phyloP scores from a whole-genome alignment of 2,329 filamentous ascomycete species.

The Neonectria hederae region DNA sequence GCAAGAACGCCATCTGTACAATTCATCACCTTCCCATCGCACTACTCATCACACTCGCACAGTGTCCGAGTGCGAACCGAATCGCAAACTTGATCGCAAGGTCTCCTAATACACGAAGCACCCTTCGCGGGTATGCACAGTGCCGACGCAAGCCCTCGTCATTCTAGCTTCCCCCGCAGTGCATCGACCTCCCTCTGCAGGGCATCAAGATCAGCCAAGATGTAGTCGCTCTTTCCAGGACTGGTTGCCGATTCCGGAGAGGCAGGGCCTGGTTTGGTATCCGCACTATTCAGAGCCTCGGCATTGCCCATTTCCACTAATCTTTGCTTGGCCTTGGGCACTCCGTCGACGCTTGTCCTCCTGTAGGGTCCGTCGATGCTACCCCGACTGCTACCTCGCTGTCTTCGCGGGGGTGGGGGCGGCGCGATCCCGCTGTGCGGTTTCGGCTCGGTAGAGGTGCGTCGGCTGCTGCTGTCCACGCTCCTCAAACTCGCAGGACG shows the following conservation, averaged over 20 bases:
- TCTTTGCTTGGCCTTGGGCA: conserved; percentile 29
- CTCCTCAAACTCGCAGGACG: conserved; percentile 56
- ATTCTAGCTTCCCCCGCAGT: conserved; percentile 51
- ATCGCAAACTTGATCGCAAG: not conserved
- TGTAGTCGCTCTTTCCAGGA: conserved; percentile 59
- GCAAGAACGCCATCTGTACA: conserved; percentile 18
- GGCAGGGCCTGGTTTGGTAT: conserved; percentile 22
- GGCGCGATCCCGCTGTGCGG: conserved; percentile 43
- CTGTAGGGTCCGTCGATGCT: conserved; percentile 50
- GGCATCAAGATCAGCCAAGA: conserved; percentile 76
- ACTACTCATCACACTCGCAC: not conserved
- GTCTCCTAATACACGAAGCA: not conserved
- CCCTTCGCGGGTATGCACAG: not conserved
- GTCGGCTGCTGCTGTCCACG: conserved; percentile 49
- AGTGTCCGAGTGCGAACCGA: not conserved
- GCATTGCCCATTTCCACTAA: conserved; percentile 28
- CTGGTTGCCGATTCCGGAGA: conserved; percentile 34
- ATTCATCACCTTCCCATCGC: not conserved
- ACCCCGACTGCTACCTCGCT: conserved; percentile 58
- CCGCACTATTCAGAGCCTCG: conserved; percentile 5
- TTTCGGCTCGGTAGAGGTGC: conserved; percentile 43
- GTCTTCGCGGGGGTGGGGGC: conserved; percentile 62
- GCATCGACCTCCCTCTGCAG: conserved; percentile 82
- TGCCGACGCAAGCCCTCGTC: conserved; percentile 23
- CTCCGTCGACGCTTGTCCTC: conserved; percentile 48